A percentile compares a stretch with the other conserved stretches of the same genome.
Conservation (phyloP, 257 asterid genomes). For the Ehretia macrophylla region DNA sequence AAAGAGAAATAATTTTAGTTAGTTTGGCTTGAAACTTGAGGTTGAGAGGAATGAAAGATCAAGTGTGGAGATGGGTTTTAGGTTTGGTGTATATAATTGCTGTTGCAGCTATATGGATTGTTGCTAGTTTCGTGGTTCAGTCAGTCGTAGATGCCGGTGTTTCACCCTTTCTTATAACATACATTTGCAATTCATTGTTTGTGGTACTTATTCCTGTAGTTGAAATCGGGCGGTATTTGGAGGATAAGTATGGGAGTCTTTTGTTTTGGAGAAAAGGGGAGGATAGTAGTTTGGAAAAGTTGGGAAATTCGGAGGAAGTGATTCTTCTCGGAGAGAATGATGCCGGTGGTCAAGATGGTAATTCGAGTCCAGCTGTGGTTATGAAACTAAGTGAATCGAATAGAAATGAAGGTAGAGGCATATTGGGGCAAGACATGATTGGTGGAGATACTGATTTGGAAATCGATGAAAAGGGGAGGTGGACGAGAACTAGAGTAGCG, state of each 20-base stretch:
- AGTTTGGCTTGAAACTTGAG: constrained; percentile 9
- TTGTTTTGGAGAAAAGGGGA: constrained; percentile 51
- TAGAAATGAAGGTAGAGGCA: constrained; percentile 17
- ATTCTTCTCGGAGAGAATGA: constrained; percentile 53
- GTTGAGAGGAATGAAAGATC: constrained; percentile 44
- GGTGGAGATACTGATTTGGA: constrained; percentile 25
- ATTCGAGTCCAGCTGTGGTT: constrained; percentile 16
- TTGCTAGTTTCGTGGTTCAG: constrained; percentile 93
- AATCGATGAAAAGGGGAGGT: constrained; percentile 79
- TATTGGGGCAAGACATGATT: constrained; percentile 10
- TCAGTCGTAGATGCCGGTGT: constrained; percentile 90
- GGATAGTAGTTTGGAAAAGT: constrained; percentile 27
- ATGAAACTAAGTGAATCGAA: constrained; percentile 9
- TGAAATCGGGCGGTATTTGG: constrained; percentile 66
- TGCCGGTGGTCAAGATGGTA: constrained; percentile 18
- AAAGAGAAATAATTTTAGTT: background rate
- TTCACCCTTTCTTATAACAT: constrained; percentile 84
- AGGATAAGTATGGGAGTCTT: constrained; percentile 60
- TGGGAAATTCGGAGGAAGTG: constrained; percentile 44
- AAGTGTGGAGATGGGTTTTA: constrained; percentile 69
- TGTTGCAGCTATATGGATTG: constrained; percentile 93
- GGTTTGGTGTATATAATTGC: constrained; percentile 69
- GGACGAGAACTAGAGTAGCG: constrained; percentile 83
- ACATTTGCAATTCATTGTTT: constrained; percentile 86
- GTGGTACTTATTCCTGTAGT: constrained; percentile 74